Evolutionary conservation across 495 filamentous ascomycete species (phyloP).

Genomic region (Aspergillus olivimuriae): DNA sequence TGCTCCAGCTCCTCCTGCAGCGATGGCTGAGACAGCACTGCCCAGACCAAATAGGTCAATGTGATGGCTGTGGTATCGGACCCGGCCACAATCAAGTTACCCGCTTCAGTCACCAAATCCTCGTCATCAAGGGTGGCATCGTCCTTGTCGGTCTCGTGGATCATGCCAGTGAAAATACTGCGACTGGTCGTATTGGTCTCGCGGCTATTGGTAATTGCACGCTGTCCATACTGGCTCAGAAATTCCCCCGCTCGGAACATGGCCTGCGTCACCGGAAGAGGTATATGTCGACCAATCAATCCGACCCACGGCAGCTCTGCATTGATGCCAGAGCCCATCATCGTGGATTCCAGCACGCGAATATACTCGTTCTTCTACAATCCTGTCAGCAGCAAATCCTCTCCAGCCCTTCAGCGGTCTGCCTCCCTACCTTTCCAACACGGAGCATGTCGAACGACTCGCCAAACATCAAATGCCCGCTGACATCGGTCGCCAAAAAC

Average conservation of each 20-base stretch:
- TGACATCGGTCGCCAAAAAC: constrained; percentile 43
- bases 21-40: constrained; percentile 16
- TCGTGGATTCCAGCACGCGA: constrained; percentile 15
- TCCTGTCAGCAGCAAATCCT: background rate
- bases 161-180: constrained; percentile 16
- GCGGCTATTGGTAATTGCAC: constrained; percentile 8
- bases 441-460: constrained; percentile 43
- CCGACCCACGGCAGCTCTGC: constrained; percentile 12
- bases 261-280: constrained; percentile 11
- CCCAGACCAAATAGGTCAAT: constrained; percentile 32
- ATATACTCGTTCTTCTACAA: constrained; percentile 26
- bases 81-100: constrained; percentile 39
- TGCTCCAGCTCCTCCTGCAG: constrained; percentile 12
- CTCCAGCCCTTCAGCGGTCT: too few relatives aligned
- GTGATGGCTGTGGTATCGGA: constrained; percentile 36
- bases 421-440: constrained; percentile 25
- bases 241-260: constrained; percentile 13
- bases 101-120: constrained; percentile 29
- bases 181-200: background rate
- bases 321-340: constrained; percentile 9
- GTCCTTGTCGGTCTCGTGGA: constrained; percentile 24
- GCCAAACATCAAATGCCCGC: constrained; percentile 43
- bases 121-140: constrained; percentile 17
- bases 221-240: constrained; percentile 4
- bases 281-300: constrained; percentile 11